Evolutionary conservation across 2,329 filamentous ascomycete genomes (phyloP), one percentile per base, ranked within the genome.

Genomic region (Chalaropsis thielavioides): DNA sequence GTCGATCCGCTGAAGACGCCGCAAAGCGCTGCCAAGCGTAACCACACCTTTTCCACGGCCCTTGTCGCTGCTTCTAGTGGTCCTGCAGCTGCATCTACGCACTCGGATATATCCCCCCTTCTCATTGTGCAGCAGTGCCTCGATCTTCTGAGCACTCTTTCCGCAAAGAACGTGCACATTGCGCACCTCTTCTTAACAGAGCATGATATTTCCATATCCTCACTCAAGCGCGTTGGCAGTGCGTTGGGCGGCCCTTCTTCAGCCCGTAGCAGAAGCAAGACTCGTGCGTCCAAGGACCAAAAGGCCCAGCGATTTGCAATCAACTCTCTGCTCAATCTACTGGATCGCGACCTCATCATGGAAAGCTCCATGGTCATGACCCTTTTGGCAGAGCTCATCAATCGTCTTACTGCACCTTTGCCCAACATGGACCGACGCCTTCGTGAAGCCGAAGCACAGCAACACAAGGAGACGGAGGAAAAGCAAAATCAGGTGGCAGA

Each of bases 351-450:
- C 69, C 80, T 97, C 68, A 92, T 99, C 69, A 95, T 96, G 77
- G 94, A 99, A 75, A 99, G 91, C 75, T 92, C 92, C n/a, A 82
- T 86, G 6, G 92, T 96, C 65, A 97, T 99, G 92, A 92, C 96
- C 70, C 87, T 91, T 68, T 81, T 99, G 31, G 94, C 94, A 1
- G 86, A 87, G 68, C 78, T 99, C 38, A 81, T 99, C 31, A 92
- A 90, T 73, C 87, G 88, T 69, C 90, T 97, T 65, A 99, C 94
- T 0, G 81, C 88, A 65, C 94, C 94, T 11, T 80, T 99, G 31
- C 89, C 89, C 68, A 84, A 87, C 40, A 78, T 95, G 27, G 85
- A 95, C 69, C 89, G 89, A 66, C 90, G 90, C 68, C 89, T 92
- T 68, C 92, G 89, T 72, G 89, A 92, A 70, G 80, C 82, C 38